Conservation (phyloP, 2,329 filamentous ascomycete species). For the Neoascochyta sp. region DNA sequence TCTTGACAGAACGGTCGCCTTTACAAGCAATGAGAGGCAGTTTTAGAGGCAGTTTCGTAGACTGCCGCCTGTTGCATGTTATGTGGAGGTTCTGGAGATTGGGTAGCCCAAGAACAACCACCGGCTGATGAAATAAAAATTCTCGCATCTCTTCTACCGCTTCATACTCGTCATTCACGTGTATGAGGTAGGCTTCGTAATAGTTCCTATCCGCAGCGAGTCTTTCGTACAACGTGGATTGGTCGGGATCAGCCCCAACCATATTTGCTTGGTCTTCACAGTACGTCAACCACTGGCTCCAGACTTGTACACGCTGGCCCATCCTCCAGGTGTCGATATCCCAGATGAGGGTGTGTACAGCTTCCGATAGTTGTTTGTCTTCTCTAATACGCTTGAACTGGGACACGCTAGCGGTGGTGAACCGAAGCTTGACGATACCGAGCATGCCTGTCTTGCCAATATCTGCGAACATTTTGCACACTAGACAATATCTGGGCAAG, state of each 20-base stretch:
- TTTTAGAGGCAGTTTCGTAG: neutral
- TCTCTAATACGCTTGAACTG: slow-evolving; percentile 6
- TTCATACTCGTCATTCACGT: slow-evolving; percentile 6
- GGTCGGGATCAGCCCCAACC: slow-evolving; percentile 1
- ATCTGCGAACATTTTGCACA: slow-evolving; percentile 3
- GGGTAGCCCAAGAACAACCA: neutral
- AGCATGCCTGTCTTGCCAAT: slow-evolving; percentile 9
- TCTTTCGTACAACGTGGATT: slow-evolving; percentile 1
- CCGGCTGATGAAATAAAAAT: too few relatives aligned
- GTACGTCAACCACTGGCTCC: slow-evolving; percentile 9
- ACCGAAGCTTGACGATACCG: slow-evolving; percentile 9
- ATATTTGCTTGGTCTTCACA: slow-evolving; percentile 1
- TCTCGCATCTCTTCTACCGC: neutral
- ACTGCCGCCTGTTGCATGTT: neutral
- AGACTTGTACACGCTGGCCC: slow-evolving; percentile 2
- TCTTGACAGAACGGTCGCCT: slow-evolving; percentile 1
- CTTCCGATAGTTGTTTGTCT: slow-evolving; percentile 4
- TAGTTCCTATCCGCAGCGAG: slow-evolving; percentile 4
- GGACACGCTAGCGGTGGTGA: slow-evolving; percentile 6
- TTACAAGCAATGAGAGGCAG: slow-evolving; percentile 2
- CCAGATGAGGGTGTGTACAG: slow-evolving; percentile 9
- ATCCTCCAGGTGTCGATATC: slow-evolving; percentile 11
- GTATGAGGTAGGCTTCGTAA: slow-evolving; percentile 7
- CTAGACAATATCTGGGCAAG: slow-evolving; percentile 12
- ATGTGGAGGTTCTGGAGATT: slow-evolving; percentile 1